Evolutionary conservation across 495 filamentous ascomycete genomes (phyloP), one percentile per base, ranked within the genome.

Genomic region (Amphirosellinia nigrospora): DNA sequence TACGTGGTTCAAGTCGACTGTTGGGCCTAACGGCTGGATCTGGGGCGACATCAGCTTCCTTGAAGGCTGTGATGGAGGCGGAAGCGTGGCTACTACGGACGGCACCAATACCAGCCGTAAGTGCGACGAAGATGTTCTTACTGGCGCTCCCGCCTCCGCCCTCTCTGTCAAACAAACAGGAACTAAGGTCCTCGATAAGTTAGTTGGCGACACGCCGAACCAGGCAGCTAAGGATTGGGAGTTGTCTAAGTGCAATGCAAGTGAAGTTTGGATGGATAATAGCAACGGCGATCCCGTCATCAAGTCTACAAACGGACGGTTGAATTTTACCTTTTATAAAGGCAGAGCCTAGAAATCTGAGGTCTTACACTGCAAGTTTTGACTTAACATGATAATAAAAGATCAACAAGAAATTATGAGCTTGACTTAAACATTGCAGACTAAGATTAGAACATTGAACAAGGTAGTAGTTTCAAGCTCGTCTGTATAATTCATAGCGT

Each of bases 21-120:
- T 81, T 36, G 64, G 68, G 15, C 79, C 76, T 60, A 79, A 81
- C 53, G 64, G 66, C 23, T 71, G 70, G 52, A 79, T 80, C 0
- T 81, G 79, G 73, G 81, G 81, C 4, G 80, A 83, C 56, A 73
- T 83, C 28, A 75, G 71, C 5, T 68, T 82, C 4, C 74, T 82
- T 48, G 79, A 82, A 56, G 81, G 81, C 1, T 82, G 79, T 68
- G 81, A 83, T 71, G 81, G 81, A 0, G 79, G 77, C 4, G 81
- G 78, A 4, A 69, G 75, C 15, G 77, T 45, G 41, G 16, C 41
- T 45, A 16, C 41, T 45, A 45, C 41, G 16, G 41, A 45, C 6
- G 41, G 41, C 41, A 16, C 41, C 19, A 45, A 45, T 45, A 16
- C 7, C 13, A 45, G 41, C 41, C 41, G 41, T 45, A 16, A 45